phyloP scores from a whole-genome alignment of 2,329 filamentous ascomycete species.

The Zymoseptoria brevis region DNA sequence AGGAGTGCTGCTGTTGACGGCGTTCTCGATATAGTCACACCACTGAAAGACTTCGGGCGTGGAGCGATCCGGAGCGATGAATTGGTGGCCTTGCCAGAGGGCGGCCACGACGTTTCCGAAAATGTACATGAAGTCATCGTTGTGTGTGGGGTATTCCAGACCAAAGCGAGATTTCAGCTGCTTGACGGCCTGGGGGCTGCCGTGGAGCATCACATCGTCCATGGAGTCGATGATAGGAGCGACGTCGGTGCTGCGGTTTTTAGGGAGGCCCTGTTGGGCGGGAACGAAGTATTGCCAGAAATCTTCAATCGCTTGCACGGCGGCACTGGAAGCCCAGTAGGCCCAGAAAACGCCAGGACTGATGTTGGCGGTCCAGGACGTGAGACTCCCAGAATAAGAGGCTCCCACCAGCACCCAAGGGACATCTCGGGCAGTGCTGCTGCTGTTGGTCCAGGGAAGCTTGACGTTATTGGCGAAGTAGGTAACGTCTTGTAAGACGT shows the following conservation, averaged over 20 bases:
- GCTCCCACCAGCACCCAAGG: constrained; percentile 52
- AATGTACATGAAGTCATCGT: constrained; percentile 45
- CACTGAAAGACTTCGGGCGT: constrained; percentile 38
- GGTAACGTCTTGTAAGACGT: constrained; percentile 47
- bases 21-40: constrained; percentile 34
- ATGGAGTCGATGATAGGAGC: constrained; percentile 46
- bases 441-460: constrained; percentile 47
- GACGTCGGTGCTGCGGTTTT: constrained; percentile 49
- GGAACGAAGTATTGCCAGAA: constrained; percentile 53
- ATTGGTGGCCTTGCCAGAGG: constrained; percentile 49
- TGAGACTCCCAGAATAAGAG: constrained; percentile 48
- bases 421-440: constrained; percentile 44
- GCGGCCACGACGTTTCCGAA: constrained; percentile 47
- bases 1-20: constrained; percentile 19
- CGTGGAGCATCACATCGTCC: constrained; percentile 22
- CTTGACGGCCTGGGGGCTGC: constrained; percentile 31
- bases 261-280: constrained; percentile 48
- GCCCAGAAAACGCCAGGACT: constrained; percentile 52
- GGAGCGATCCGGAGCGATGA: constrained; percentile 24
- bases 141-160: constrained; percentile 40
- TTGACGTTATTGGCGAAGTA: constrained; percentile 46
- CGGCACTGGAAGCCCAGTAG: constrained; percentile 49
- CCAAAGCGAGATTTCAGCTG: constrained; percentile 46
- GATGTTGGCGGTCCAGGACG: constrained; percentile 47
- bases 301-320: constrained; percentile 47